Evolutionary conservation across 331 rosid genomes (phyloP).

Genomic region (Pyracantha coccinea): DNA sequence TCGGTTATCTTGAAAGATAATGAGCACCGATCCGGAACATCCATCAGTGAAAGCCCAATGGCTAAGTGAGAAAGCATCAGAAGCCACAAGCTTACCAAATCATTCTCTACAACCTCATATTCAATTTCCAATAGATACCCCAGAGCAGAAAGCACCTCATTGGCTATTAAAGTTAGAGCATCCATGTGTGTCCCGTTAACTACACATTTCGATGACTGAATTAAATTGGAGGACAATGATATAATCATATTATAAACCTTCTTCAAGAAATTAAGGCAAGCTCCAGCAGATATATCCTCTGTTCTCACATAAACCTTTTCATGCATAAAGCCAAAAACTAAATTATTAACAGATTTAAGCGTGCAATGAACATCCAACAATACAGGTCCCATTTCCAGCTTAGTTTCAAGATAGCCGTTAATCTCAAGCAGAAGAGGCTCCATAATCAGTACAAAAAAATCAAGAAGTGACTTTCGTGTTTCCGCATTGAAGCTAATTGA

Average conservation of each 20-base stretch:
- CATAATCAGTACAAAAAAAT: slow-evolving; percentile 62
- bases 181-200: slow-evolving; percentile 22
- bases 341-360: slow-evolving; percentile 51
- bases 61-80: slow-evolving; percentile 48
- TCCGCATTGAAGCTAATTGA: slow-evolving; percentile 34
- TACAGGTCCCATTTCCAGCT: slow-evolving; percentile 23
- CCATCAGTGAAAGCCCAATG: slow-evolving; percentile 31
- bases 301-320: slow-evolving; percentile 77
- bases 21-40: slow-evolving; percentile 27
- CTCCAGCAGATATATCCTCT: slow-evolving; percentile 65
- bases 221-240: slow-evolving; percentile 37
- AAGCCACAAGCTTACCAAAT: slow-evolving; percentile 62
- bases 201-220: slow-evolving; percentile 24
- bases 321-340: slow-evolving; percentile 64
- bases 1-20: slow-evolving; percentile 35
- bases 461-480: slow-evolving; percentile 54
- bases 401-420: slow-evolving; percentile 21
- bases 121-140: slow-evolving; percentile 79
- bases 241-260: slow-evolving; percentile 43
- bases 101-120: slow-evolving; percentile 72
- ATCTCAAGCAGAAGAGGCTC: slow-evolving; percentile 67
- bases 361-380: slow-evolving; percentile 39
- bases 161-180: slow-evolving; percentile 26
- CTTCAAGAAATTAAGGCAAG: slow-evolving; percentile 66
- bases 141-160: slow-evolving; percentile 51